phyloP scores from a whole-genome alignment of 345 rosid genomes.

The Linum usitatissimum region DNA sequence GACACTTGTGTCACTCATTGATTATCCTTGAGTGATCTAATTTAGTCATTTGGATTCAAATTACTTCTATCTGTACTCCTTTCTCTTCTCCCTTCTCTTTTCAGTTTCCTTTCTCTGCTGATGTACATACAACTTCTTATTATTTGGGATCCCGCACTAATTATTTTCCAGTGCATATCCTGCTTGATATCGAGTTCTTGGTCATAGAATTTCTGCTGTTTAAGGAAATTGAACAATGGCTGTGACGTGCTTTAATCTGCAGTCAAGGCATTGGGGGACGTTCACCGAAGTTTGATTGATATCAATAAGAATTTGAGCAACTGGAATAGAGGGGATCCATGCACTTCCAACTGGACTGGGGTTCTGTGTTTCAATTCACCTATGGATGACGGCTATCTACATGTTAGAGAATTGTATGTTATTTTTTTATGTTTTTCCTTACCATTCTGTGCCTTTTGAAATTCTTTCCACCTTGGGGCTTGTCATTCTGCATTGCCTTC shows the following conservation, averaged over 20 bases:
- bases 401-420: conserved; percentile 62
- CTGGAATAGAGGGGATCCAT: conserved; percentile 81
- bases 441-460: neutral
- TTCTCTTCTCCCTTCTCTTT: too few relatives aligned
- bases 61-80: too few relatives aligned
- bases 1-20: too few relatives aligned
- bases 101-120: too few relatives aligned
- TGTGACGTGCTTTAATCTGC: conserved; percentile 12
- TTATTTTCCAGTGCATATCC: neutral
- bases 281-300: conserved; percentile 49
- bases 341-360: conserved; percentile 85
- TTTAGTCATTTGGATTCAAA: too few relatives aligned
- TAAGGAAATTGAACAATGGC: neutral
- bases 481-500: neutral
- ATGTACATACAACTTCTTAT: too few relatives aligned
- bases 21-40: too few relatives aligned
- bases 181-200: neutral
- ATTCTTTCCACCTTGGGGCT: neutral
- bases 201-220: neutral
- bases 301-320: conserved; percentile 45
- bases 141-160: too few relatives aligned
- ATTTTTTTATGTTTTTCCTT: conserved; percentile 4
- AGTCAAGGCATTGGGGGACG: conserved; percentile 55
- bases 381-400: conserved; percentile 61
- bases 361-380: conserved; percentile 52